Evolutionary conservation across 805 yeast species (phyloP), one percentile per base, ranked within the genome.

Genomic region (Candida ovalis): DNA sequence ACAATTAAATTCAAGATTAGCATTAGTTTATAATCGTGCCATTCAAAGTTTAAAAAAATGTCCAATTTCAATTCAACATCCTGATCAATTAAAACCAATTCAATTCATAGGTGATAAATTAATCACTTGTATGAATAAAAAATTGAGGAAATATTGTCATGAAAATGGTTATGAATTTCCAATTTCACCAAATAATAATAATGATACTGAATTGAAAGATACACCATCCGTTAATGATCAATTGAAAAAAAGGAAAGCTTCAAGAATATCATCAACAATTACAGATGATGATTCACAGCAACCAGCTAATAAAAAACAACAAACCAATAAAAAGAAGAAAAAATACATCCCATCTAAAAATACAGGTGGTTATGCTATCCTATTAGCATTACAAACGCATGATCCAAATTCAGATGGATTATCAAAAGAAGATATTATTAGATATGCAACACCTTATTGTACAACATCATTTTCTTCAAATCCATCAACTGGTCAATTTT

Each of bases 291-390:
- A 54, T 9, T 40, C 48, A 17, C 37, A 22, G 28, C 48, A 22
- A 18, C 21, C 22, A 27, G 47, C 30, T 43, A 48, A 40, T 53
- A 44, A 13, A 42, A 40, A 40, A 40, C 32, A 25, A 28, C 36
- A 45, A 38, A 22, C 40, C 40, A 51, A 39, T 21, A 41, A 40
- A 27, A 52, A 52, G 38, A 59, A 59, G 49, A 48, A 59, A 40
- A 71, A 66, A 33, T 89, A 86, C 62, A 74, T 89, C 0, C 97
- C 97, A 0, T 74, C 72, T 42, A 80, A 81, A 51, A 68, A 91
- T 32, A 81, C 94, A 0, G 97, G 97, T 1, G 95, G 87, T 0
- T 91, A 87, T 68, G 96, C 94, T 0, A 85, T 90, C 8, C 57
- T 90, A 18, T 51, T 88, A 18, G 82, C 83, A 0, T 66, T 90